A percentile compares a stretch with the other conserved stretches of the same genome.
Evolutionary conservation across 805 yeast genomes (phyloP).

Genomic region (Zygosaccharomyces bisporus): DNA sequence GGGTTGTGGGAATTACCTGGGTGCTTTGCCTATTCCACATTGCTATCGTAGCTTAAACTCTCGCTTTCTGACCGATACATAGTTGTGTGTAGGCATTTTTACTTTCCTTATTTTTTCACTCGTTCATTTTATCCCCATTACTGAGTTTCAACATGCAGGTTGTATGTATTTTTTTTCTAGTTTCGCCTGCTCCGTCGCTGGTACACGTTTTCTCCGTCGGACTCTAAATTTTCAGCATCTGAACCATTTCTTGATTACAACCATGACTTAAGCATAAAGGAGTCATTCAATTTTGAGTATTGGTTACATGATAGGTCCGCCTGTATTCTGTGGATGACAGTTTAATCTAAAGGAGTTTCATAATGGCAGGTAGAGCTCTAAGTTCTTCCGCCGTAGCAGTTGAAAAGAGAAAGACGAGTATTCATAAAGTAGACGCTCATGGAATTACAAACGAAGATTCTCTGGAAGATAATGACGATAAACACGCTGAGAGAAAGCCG

Average conservation of each 20-base stretch:
- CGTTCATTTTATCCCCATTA: no score
- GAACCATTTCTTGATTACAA: not conserved
- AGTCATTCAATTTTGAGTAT: not conserved
- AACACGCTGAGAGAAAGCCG: constrained; percentile 15
- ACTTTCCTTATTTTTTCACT: not conserved
- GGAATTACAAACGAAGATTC: not conserved
- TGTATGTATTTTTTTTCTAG: not conserved
- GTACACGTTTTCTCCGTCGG: constrained; percentile 12
- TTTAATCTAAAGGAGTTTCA: not conserved
- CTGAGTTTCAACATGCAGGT: no score
- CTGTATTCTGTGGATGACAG: not conserved
- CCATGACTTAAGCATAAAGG: not conserved
- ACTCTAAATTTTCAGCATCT: not conserved
- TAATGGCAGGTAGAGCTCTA: not conserved
- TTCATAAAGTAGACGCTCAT: not conserved
- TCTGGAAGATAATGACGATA: not conserved
- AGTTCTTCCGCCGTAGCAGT: not conserved
- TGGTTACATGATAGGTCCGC: not conserved
- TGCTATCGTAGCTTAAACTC: not conserved
- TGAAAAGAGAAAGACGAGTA: not conserved
- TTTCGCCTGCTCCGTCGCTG: not conserved
- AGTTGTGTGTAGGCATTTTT: not conserved
- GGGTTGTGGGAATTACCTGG: constrained; percentile 6
- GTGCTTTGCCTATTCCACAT: constrained; percentile 1
- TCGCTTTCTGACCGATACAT: not conserved